Evolutionary conservation across 768 basidiomycete genomes (phyloP).

Genomic region (Boletus bicolor): DNA sequence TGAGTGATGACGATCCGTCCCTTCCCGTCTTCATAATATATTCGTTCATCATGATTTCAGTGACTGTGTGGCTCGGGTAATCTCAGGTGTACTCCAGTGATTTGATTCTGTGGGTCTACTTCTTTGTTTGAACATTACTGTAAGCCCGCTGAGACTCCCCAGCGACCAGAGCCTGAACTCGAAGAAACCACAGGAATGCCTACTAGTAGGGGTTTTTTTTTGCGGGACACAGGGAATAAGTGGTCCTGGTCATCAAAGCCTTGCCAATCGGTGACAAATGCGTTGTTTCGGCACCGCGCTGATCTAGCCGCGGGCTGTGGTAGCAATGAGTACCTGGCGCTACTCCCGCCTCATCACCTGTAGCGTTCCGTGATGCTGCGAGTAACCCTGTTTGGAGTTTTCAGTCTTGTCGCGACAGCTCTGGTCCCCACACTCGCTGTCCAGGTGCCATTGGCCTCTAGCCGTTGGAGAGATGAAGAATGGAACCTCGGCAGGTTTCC

Average conservation of each 20-base stretch:
- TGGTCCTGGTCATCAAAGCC: too few relatives aligned
- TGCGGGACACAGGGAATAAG: too few relatives aligned
- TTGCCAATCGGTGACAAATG: too few relatives aligned
- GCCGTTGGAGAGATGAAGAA: background rate
- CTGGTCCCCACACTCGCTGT: background rate
- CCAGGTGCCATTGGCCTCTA: constrained; percentile 10
- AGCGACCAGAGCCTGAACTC: too few relatives aligned
- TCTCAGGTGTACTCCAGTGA: too few relatives aligned
- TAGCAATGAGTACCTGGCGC: background rate
- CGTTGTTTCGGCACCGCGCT: too few relatives aligned
- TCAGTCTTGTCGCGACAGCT: background rate
- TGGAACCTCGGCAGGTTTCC: constrained; percentile 29
- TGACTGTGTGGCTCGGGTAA: constrained; percentile 38
- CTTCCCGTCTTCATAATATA: constrained; percentile 27
- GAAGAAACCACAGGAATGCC: too few relatives aligned
- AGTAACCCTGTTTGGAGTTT: background rate
- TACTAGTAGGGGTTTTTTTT: too few relatives aligned
- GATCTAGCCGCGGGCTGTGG: background rate
- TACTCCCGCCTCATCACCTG: background rate
- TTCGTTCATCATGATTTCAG: too few relatives aligned
- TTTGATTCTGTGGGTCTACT: too few relatives aligned
- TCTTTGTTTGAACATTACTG: too few relatives aligned
- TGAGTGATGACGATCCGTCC: constrained; percentile 68
- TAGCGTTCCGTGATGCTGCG: constrained; percentile 1
- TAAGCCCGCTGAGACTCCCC: too few relatives aligned